phyloP scores from a whole-genome alignment of 305 asterid species.

The Solanum aculeatissimum region DNA sequence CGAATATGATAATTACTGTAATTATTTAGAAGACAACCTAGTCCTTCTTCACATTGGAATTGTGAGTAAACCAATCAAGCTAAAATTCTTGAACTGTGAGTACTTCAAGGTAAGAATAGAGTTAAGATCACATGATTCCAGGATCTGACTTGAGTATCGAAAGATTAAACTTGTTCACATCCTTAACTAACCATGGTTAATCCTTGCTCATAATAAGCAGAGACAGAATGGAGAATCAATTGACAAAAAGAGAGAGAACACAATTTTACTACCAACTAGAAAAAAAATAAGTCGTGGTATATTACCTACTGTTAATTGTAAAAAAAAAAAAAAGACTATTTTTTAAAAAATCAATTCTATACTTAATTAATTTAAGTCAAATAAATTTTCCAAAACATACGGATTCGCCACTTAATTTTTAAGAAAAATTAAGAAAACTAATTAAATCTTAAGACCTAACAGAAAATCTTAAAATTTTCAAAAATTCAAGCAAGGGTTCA shows the following conservation, averaged over 20 bases:
- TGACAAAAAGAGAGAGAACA: neutral
- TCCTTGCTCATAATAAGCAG: neutral
- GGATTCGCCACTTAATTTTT: too few relatives aligned
- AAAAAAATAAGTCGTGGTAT: neutral
- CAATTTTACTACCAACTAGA: neutral
- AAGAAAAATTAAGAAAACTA: too few relatives aligned
- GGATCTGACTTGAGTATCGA: neutral
- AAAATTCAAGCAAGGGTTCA: fast-evolving
- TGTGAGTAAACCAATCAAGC: neutral
- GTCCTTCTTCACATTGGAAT: neutral
- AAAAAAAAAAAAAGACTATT: too few relatives aligned
- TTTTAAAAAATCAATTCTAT: too few relatives aligned
- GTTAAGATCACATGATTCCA: neutral
- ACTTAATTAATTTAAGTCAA: too few relatives aligned
- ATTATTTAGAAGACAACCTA: neutral
- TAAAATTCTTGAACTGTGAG: neutral
- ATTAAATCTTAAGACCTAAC: too few relatives aligned
- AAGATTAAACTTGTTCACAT: neutral
- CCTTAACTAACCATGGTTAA: neutral
- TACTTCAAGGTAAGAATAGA: neutral
- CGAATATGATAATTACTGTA: neutral
- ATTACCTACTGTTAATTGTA: too few relatives aligned
- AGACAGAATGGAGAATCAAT: neutral
- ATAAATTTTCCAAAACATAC: too few relatives aligned
- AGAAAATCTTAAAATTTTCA: too few relatives aligned